These are phyloP conservation scores for Fistulinella prunicolor DNA, from an alignment of 768 basidiomycete genomes.

Conservation along the genomic window DNA sequence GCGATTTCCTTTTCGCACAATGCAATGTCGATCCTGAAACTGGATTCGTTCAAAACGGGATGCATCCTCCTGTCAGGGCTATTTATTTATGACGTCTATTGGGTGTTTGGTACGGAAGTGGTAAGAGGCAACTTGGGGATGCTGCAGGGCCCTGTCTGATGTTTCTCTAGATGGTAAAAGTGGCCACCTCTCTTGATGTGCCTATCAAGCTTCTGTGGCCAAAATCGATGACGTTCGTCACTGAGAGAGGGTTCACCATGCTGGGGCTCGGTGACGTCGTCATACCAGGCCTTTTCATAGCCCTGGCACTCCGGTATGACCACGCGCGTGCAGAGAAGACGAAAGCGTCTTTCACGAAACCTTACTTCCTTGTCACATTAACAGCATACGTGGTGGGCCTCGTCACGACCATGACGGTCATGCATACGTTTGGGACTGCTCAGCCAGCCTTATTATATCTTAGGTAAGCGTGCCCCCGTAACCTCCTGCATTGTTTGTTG, in stretches of 20 bases:
- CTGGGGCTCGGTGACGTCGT: slow-evolving; percentile 90
- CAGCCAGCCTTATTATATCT: slow-evolving; percentile 95
- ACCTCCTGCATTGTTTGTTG: background rate
- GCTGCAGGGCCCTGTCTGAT: slow-evolving; percentile 1
- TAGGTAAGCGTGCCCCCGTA: slow-evolving; percentile 47
- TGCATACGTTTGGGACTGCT: slow-evolving; percentile 73
- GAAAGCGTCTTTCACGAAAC: slow-evolving; percentile 49
- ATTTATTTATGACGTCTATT: slow-evolving; percentile 93
- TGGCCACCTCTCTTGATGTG: slow-evolving; percentile 84
- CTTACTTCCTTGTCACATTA: slow-evolving; percentile 73
- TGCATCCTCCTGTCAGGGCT: slow-evolving; percentile 77
- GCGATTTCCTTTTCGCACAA: slow-evolving; percentile 80
- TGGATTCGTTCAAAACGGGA: slow-evolving; percentile 91
- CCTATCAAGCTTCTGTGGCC: slow-evolving; percentile 94
- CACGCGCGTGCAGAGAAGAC: slow-evolving; percentile 41
- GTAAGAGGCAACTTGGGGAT: slow-evolving; percentile 41
- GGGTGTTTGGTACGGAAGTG: slow-evolving; percentile 88
- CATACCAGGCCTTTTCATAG: slow-evolving; percentile 66
- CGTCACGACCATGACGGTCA: slow-evolving; percentile 72
- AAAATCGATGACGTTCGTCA: slow-evolving; percentile 53
- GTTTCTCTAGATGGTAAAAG: slow-evolving; percentile 76
- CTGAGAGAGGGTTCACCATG: slow-evolving; percentile 71
- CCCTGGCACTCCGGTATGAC: slow-evolving; percentile 87
- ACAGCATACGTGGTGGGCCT: slow-evolving; percentile 74
- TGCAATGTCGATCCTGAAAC: slow-evolving; percentile 70